Conservation (phyloP, 2,329 filamentous ascomycete species). For the Fusarium sp. region DNA sequence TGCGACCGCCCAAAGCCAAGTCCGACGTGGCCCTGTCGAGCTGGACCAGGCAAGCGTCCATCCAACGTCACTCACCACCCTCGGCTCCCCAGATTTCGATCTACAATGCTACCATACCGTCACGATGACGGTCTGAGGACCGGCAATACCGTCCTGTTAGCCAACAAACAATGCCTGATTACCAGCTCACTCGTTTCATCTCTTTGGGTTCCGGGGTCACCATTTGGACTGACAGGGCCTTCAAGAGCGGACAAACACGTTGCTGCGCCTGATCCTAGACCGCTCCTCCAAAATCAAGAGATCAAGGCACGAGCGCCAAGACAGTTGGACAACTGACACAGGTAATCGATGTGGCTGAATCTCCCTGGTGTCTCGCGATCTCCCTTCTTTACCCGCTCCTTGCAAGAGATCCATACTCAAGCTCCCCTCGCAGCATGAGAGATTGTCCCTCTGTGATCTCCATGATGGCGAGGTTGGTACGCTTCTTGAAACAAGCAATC, state of each 20-base stretch:
- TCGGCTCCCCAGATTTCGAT: constrained; percentile 12
- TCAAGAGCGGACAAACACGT: neutral
- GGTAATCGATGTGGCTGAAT: constrained; percentile 26
- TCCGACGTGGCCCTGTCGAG: constrained; percentile 27
- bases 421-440: constrained; percentile 4
- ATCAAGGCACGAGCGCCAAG: constrained; percentile 1
- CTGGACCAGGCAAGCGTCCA: constrained; percentile 20
- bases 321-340: constrained; percentile 2
- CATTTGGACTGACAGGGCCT: neutral
- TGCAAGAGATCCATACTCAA: neutral
- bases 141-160: neutral
- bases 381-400: constrained; percentile 1
- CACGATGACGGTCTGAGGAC: constrained; percentile 12
- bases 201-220: constrained; percentile 1
- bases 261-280: neutral
- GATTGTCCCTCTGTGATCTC: neutral
- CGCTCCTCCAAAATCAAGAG: neutral
- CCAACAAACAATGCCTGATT: neutral
- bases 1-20: constrained; percentile 21
- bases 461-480: neutral
- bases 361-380: constrained; percentile 17
- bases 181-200: constrained; percentile 11
- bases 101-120: constrained; percentile 18
- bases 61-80: constrained; percentile 23
- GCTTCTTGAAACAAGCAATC: constrained; percentile 21